These are phyloP conservation scores for Paramecium biaurelia DNA, from an alignment of 73 alveolate species.

Conservation along the genomic window DNA sequence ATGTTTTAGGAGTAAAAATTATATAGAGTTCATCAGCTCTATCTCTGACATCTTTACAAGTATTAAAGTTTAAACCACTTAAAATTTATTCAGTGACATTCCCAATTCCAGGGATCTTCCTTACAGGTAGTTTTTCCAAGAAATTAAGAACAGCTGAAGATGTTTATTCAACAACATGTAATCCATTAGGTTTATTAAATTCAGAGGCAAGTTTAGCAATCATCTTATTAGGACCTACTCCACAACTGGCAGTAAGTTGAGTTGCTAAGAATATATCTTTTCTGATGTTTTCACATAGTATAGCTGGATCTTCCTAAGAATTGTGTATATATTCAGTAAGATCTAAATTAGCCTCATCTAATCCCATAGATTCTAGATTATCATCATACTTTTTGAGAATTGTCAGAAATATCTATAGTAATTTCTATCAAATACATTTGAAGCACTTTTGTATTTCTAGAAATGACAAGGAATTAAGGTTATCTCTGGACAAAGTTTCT, in stretches of 20 bases:
- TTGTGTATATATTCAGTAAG: constrained; percentile 80
- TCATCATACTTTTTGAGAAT: constrained; percentile 88
- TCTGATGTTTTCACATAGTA: constrained; percentile 83
- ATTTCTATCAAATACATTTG: constrained; percentile 58
- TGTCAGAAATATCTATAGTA: constrained; percentile 71
- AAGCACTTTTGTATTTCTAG: constrained; percentile 78
- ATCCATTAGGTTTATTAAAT: constrained; percentile 98
- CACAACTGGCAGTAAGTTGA: constrained; percentile 97
- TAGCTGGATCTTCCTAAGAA: constrained; percentile 76
- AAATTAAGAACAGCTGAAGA: constrained; percentile 73
- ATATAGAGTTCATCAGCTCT: constrained; percentile 70
- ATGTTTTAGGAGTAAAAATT: constrained; percentile 61
- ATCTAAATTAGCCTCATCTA: constrained; percentile 97
- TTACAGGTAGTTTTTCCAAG: constrained; percentile 75
- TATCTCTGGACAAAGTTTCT: constrained; percentile 94
- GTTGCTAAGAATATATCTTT: constrained; percentile 75
- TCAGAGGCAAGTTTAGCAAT: constrained; percentile 97
- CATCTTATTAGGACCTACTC: constrained; percentile 97
- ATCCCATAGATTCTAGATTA: constrained; percentile 85
- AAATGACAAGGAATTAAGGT: constrained; percentile 79
- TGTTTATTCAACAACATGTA: constrained; percentile 75
- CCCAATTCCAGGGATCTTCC: constrained; percentile 97
- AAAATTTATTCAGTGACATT: constrained; percentile 77
- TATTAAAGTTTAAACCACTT: constrained; percentile 68
- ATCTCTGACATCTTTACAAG: constrained; percentile 73